Percentiles rank a stretch among this genome's conserved stretches.
phyloP scores from a whole-genome alignment of 129 eudicot species.

The Helianthus annuus region HanXRQr2.0-SUNRISE NC_035449.2:179148025-179148524 shows the following conservation, averaged over 20 bases:
- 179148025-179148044: too few relatives aligned
- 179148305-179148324: conserved; percentile 83
- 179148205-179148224: too few relatives aligned
- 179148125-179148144: too few relatives aligned
- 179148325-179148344: conserved; percentile 85
- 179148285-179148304: conserved; percentile 85
- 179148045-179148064: too few relatives aligned
- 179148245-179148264: background rate
- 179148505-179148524: conserved; percentile 83
- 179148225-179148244: too few relatives aligned
- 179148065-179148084: too few relatives aligned
- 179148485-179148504: conserved; percentile 87
- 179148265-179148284: conserved; percentile 13
- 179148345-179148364: conserved; percentile 90
- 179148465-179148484: conserved; percentile 88
- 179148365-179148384: conserved; percentile 74
- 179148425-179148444: conserved; percentile 98
- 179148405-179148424: conserved; percentile 87
- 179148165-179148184: too few relatives aligned
- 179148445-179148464: conserved; percentile 83
- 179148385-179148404: conserved; percentile 71
- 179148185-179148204: too few relatives aligned
- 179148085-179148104: too few relatives aligned
- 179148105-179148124: too few relatives aligned
- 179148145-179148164: too few relatives aligned